These are phyloP conservation scores for Trichodelitschia bisporula DNA, from an alignment of 495 filamentous ascomycete species.

Conservation along the genomic window DNA sequence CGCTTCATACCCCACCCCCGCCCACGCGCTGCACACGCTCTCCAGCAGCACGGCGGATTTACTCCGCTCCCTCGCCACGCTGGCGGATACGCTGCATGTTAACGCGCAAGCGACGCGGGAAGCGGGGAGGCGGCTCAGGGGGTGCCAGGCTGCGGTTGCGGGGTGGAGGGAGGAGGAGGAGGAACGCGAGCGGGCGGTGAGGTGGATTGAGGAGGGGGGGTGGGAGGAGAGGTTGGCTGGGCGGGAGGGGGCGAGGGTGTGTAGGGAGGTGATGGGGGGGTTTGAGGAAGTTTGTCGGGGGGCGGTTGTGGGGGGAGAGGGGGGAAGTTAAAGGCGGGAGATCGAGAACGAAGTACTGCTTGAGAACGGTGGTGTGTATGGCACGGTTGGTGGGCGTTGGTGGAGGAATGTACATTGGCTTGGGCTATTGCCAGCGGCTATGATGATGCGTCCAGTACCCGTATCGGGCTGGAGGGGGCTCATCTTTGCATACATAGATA, in stretches of 20 bases:
- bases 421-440: no score
- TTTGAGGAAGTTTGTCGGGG: slow-evolving; percentile 68
- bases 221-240: slow-evolving; percentile 53
- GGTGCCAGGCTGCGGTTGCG: slow-evolving; percentile 52
- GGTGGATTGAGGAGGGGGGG: slow-evolving; percentile 54
- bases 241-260: slow-evolving; percentile 56
- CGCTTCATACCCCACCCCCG: no score
- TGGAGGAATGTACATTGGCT: no score
- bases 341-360: no score
- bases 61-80: slow-evolving; percentile 50
- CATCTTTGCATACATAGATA: no score
- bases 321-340: no score
- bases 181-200: slow-evolving; percentile 48
- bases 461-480: no score
- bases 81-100: slow-evolving; percentile 89
- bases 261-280: slow-evolving; percentile 65
- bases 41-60: slow-evolving; percentile 54
- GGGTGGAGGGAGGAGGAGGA: slow-evolving; percentile 70
- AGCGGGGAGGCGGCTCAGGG: slow-evolving; percentile 49
- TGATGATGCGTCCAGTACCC: no score
- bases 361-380: no score
- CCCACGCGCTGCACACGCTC: slow-evolving; percentile 55
- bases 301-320: no score
- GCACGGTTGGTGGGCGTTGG: no score
- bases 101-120: slow-evolving; percentile 62